Percentiles rank a stretch among this genome's conserved stretches.
Evolutionary conservation across 2,329 filamentous ascomycete species (phyloP).

Genomic region (Trichophyton benhamiae): DNA sequence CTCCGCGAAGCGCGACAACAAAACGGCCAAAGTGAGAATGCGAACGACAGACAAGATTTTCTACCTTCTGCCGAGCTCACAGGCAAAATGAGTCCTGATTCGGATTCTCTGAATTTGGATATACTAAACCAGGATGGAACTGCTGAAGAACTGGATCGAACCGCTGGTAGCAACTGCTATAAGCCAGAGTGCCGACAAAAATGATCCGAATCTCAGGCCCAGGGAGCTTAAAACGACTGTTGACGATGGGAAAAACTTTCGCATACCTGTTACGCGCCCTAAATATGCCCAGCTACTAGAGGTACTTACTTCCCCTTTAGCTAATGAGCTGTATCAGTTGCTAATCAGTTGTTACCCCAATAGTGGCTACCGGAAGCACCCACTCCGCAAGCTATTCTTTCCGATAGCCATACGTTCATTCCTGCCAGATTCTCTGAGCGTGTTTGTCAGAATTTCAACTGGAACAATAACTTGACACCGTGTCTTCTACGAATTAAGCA

Average conservation of each 20-base stretch:
- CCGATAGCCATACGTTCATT: slow-evolving; percentile 26
- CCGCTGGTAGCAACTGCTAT: not conserved
- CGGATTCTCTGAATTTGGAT: not conserved
- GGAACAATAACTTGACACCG: slow-evolving; percentile 16
- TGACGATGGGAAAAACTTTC: slow-evolving; percentile 25
- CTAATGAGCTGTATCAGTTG: slow-evolving; percentile 4
- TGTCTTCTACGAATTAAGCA: slow-evolving; percentile 22
- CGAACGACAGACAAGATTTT: not conserved
- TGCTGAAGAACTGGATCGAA: slow-evolving; percentile 1
- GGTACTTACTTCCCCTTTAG: slow-evolving; percentile 16
- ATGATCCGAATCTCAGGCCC: no score
- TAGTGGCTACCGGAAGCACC: slow-evolving; percentile 19
- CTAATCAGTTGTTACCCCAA: not conserved
- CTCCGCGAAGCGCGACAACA: not conserved
- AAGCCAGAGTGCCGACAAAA: not conserved
- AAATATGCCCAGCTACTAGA: slow-evolving; percentile 20
- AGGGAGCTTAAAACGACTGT: not conserved
- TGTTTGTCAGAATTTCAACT: slow-evolving; percentile 17
- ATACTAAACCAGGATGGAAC: slow-evolving; percentile 2
- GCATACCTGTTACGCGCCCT: slow-evolving; percentile 16
- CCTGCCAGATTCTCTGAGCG: slow-evolving; percentile 21
- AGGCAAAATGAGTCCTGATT: not conserved
- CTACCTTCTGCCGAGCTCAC: not conserved
- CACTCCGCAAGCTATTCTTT: slow-evolving; percentile 19
- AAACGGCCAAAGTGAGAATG: not conserved